Percentiles rank a stretch among this genome's conserved stretches.
Conservation (phyloP, 192 early-diverging fungal genomes). For the Linnemannia schmuckeri region DNA sequence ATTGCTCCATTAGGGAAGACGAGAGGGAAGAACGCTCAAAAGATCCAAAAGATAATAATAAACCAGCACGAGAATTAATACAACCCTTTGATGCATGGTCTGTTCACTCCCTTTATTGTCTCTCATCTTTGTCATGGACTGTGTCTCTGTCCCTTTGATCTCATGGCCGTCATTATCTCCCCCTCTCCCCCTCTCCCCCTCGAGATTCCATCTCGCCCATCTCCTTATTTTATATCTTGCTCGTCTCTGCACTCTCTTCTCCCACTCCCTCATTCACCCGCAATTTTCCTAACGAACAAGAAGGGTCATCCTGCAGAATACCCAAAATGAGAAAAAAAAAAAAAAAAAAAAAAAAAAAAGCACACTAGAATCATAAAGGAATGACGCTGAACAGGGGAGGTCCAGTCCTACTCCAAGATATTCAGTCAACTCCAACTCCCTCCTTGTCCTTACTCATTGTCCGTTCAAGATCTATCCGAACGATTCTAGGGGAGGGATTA, state of each 20-base stretch:
- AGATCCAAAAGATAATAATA: no score
- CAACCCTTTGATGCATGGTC: neutral
- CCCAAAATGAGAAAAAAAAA: no score
- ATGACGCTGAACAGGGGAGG: neutral
- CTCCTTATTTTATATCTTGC: neutral
- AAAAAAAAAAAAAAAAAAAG: no score
- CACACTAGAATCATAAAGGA: neutral
- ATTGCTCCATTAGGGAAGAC: slow-evolving; percentile 3
- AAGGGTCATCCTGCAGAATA: neutral
- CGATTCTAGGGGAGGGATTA: no score
- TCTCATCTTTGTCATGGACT: neutral
- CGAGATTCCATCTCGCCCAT: slow-evolving; percentile 2
- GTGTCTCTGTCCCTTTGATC: neutral
- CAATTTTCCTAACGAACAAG: neutral
- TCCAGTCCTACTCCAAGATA: neutral
- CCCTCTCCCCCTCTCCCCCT: neutral
- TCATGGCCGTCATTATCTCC: neutral
- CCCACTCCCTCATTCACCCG: neutral
- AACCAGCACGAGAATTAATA: no score
- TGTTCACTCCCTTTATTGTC: neutral
- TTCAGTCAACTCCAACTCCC: no score
- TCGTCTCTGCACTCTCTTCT: neutral
- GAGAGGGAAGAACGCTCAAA: neutral
- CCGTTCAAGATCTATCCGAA: no score
- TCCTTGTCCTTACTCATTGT: no score